Evolutionary conservation across 2,329 filamentous ascomycete species (phyloP).

Genomic region (Triangularia verruculosa): DNA sequence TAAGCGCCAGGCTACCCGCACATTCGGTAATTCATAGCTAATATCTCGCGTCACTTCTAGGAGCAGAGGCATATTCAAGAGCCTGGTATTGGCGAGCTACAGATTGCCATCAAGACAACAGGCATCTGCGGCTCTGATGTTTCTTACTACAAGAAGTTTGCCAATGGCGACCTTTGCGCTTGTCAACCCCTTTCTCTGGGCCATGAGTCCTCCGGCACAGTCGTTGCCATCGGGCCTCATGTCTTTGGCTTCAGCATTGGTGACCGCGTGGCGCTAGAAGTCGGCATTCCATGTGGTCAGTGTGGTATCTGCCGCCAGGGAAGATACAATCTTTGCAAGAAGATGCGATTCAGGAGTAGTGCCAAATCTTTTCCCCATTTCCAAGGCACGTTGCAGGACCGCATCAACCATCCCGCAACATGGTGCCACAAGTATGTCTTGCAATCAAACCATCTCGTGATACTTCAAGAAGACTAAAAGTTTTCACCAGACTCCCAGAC

Average conservation of each 20-base stretch:
- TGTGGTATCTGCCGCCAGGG: conserved; percentile 51
- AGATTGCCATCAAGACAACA: conserved; percentile 62
- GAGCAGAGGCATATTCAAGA: conserved; percentile 49
- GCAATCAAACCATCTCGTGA: not conserved
- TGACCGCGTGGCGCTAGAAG: conserved; percentile 58
- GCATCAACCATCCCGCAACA: conserved; percentile 58
- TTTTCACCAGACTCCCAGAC: conserved; percentile 51
- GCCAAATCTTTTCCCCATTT: conserved; percentile 63
- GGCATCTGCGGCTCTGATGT: conserved; percentile 70
- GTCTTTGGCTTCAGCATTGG: conserved; percentile 52
- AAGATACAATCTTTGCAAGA: conserved; percentile 61
- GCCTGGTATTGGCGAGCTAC: conserved; percentile 53
- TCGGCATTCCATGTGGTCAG: conserved; percentile 52
- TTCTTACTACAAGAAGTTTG: conserved; percentile 69
- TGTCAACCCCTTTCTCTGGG: conserved; percentile 63
- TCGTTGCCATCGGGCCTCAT: conserved; percentile 53
- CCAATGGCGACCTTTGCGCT: conserved; percentile 67
- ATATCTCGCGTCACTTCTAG: conserved; percentile 33
- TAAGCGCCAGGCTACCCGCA: conserved; percentile 15
- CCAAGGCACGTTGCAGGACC: conserved; percentile 60
- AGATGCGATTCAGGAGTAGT: conserved; percentile 60
- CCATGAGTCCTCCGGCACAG: conserved; percentile 60
- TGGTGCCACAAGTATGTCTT: conserved; percentile 59
- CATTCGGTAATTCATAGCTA: conserved; percentile 18
- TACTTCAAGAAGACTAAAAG: conserved; percentile 20